Percentiles rank a stretch among this genome's conserved stretches.
Conservation (phyloP, 768 basidiomycete species). For the Termitomyces sp. region DNA sequence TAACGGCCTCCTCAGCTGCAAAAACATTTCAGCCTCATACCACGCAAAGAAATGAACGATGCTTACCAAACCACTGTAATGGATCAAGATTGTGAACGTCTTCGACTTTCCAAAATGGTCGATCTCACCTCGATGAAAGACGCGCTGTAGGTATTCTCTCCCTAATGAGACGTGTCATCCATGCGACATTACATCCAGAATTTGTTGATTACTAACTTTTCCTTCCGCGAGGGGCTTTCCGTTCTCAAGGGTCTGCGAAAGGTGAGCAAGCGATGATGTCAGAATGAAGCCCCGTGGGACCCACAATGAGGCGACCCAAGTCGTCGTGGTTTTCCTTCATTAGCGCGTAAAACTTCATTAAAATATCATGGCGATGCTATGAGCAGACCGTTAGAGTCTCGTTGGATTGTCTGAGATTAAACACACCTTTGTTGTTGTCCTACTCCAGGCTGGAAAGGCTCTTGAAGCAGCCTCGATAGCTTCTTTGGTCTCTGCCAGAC, state of each 20-base stretch:
- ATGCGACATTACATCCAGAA: neutral
- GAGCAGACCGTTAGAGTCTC: neutral
- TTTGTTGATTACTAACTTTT: slow-evolving; percentile 43
- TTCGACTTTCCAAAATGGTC: neutral
- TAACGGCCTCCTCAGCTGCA: slow-evolving; percentile 85
- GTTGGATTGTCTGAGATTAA: neutral
- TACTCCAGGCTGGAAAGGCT: slow-evolving; percentile 83
- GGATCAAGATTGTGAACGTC: neutral
- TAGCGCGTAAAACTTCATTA: slow-evolving; percentile 71
- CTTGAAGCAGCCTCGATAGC: slow-evolving; percentile 79
- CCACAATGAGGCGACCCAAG: slow-evolving; percentile 76
- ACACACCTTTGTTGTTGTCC: slow-evolving; percentile 78
- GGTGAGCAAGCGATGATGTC: slow-evolving; percentile 17
- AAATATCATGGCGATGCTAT: slow-evolving; percentile 76
- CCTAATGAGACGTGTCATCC: slow-evolving; percentile 30
- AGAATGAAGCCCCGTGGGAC: slow-evolving; percentile 21
- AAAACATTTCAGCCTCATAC: slow-evolving; percentile 1
- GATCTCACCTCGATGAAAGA: slow-evolving; percentile 71
- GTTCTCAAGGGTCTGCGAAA: slow-evolving; percentile 81
- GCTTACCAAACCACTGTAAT: slow-evolving; percentile 74
- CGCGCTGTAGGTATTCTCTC: slow-evolving; percentile 81
- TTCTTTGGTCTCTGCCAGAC: slow-evolving; percentile 70
- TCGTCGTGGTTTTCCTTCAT: slow-evolving; percentile 87
- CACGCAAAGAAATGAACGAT: neutral
- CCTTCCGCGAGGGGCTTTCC: slow-evolving; percentile 86